phyloP scores from a whole-genome alignment of 352 stramenopile species.

The Globisporangium radiosum region DNA sequence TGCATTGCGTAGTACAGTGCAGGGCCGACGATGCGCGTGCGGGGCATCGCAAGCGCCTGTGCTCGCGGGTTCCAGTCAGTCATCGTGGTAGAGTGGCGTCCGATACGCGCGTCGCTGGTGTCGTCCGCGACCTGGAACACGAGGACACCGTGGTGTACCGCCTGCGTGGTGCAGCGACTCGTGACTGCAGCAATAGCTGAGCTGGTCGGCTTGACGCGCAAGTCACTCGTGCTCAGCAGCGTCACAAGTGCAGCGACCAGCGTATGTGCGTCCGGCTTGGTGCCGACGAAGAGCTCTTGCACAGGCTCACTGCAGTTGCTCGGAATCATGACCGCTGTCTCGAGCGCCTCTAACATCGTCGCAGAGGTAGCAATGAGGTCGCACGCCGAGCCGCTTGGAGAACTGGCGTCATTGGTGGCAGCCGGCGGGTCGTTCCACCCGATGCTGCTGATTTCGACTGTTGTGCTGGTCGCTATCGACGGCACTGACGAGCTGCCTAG shows the following conservation, averaged over 20 bases:
- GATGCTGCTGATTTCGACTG: too few species aligned
- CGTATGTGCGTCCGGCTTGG: not conserved
- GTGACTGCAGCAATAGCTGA: not conserved
- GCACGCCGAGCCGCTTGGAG: not conserved
- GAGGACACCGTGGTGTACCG: slow-evolving; percentile 16
- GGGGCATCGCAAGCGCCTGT: slow-evolving; percentile 15
- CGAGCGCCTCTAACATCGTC: too few species aligned
- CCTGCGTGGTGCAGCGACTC: not conserved
- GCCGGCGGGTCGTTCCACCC: not conserved
- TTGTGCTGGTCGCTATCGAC: too few species aligned
- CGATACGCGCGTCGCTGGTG: not conserved
- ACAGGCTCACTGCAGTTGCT: slow-evolving; percentile 16
- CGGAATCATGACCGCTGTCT: slow-evolving; percentile 27
- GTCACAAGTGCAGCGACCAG: slow-evolving; percentile 4
- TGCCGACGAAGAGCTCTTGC: slow-evolving; percentile 27
- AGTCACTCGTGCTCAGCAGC: not conserved
- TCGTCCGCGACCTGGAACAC: slow-evolving; percentile 11
- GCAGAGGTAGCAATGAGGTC: too few species aligned
- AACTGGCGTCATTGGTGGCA: not conserved
- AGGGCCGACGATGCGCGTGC: slow-evolving; percentile 10
- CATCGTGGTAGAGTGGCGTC: not conserved
- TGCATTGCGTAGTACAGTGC: slow-evolving; percentile 17
- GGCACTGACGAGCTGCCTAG: not conserved
- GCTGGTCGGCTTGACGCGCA: not conserved
- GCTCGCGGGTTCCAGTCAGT: slow-evolving; percentile 23